Conservation (phyloP, 2,329 filamentous ascomycete species). For the Pestalotiopsis sp. region DNA sequence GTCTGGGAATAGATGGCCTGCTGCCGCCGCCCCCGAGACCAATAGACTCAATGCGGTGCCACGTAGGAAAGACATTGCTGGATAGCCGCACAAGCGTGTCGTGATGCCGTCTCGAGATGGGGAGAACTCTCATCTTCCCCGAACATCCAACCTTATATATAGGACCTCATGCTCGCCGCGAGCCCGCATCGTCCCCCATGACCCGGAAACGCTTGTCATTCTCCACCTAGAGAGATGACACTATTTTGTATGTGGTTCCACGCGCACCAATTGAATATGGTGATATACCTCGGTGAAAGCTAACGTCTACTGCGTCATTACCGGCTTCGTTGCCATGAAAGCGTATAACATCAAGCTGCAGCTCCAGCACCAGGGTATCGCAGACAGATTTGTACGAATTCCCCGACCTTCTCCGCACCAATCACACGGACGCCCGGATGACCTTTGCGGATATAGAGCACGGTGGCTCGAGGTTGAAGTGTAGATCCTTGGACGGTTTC, state of each 20-base stretch:
- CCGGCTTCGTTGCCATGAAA: not conserved
- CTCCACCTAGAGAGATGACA: not conserved
- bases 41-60: slow-evolving; percentile 21
- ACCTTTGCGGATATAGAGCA: not conserved
- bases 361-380: not conserved
- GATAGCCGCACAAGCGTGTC: not conserved
- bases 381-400: not conserved
- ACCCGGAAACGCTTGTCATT: not conserved
- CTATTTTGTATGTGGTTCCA: not conserved
- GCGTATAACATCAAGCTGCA: not conserved
- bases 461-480: not conserved
- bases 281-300: slow-evolving; percentile 1
- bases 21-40: slow-evolving; percentile 23
- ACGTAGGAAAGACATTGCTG: slow-evolving; percentile 21
- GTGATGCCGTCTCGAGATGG: not conserved
- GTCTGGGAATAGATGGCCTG: slow-evolving; percentile 27
- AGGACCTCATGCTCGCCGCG: not conserved
- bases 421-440: not conserved
- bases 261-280: not conserved
- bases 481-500: not conserved
- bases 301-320: not conserved
- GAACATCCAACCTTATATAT: not conserved
- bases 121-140: not conserved
- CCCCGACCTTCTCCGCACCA: not conserved
- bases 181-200: not conserved